Base-by-base conservation (phyloP, 2,329 filamentous ascomycete genomes). In the Pseudogymnoascus sp. region DNA sequence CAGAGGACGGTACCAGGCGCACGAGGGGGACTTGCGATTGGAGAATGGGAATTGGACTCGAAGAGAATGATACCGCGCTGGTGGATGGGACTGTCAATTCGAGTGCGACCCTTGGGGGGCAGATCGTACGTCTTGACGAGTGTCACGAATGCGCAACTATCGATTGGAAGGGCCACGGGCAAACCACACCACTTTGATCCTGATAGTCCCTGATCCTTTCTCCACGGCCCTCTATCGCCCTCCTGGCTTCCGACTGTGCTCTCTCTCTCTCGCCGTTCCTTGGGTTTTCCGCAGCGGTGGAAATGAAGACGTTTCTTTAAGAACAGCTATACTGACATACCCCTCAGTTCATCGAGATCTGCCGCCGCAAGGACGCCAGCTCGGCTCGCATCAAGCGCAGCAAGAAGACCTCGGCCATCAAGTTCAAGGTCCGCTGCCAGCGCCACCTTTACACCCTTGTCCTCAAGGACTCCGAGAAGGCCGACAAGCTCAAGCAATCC, bases 371-470 rank as follows among this genome's bases (percentile, higher is more conserved):
- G 86, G 95, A 99, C 88, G 94, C 94, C 79, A 95, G 90, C 78
- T 96, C 90, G 80, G 90, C 90, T 76, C 88, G 90, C 79, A 91
- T 93, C 85, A 93, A 97, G 92, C 94, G 95, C 86, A 96, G 88
- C 87, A 89, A 87, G 81, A 88, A 89, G 82, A 82, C 83, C 76
- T 85, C 88, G 78, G 88, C 93, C 85, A 92, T 94, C 88, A 99
- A 99, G 90, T 97, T 99, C 92, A 99, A 99, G 91, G 93, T 99
- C 86, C 91, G 94, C 80, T 97, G 94, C 89, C 85, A 91, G 78
- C 87, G 88, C 76, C 88, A 94, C 85, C 85, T 99, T 73, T 99
- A 99, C 90, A 97, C 94, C 73, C 88, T 99, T 74, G 90, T 96
- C 78, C 88, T 99, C 75, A 97, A 96, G 88, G 94, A 99, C 83